These are phyloP conservation scores for Anisodus acutangulus DNA, from an alignment of 257 asterid species.

Conservation along the genomic window DNA sequence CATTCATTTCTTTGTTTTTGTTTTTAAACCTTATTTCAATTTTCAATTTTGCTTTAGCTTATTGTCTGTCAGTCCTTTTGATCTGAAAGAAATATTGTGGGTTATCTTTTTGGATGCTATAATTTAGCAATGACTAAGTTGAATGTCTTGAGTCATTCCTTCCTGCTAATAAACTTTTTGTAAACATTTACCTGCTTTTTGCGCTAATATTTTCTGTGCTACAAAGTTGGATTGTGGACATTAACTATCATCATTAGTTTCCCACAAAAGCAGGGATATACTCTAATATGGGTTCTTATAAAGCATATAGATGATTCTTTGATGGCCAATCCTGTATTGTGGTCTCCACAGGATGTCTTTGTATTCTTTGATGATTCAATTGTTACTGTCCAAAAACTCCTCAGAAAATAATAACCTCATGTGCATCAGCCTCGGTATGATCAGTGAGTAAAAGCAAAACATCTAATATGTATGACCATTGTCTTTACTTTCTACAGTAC, in stretches of 20 bases:
- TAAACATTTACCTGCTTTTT: conserved; percentile 14
- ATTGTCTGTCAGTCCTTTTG: neutral
- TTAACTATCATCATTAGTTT: neutral
- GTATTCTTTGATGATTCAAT: neutral
- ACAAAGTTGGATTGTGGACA: neutral
- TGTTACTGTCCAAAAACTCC: conserved; percentile 2
- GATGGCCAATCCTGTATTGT: neutral
- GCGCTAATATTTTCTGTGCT: neutral
- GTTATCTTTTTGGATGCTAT: conserved; percentile 22
- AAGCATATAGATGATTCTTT: neutral
- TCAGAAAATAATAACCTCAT: neutral
- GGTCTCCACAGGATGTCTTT: neutral
- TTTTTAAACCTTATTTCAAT: neutral
- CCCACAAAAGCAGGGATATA: neutral
- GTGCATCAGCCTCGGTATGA: neutral
- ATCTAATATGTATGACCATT: neutral
- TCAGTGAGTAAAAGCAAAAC: neutral
- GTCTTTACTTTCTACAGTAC: neutral
- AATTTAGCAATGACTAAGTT: neutral
- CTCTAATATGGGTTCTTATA: conserved; percentile 10
- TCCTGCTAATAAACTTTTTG: neutral
- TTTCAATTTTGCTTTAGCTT: neutral
- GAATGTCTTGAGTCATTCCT: neutral
- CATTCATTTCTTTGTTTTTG: neutral
- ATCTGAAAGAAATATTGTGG: neutral